phyloP scores from a whole-genome alignment of 495 filamentous ascomycete genomes.

The Xylaria curta region DNA sequence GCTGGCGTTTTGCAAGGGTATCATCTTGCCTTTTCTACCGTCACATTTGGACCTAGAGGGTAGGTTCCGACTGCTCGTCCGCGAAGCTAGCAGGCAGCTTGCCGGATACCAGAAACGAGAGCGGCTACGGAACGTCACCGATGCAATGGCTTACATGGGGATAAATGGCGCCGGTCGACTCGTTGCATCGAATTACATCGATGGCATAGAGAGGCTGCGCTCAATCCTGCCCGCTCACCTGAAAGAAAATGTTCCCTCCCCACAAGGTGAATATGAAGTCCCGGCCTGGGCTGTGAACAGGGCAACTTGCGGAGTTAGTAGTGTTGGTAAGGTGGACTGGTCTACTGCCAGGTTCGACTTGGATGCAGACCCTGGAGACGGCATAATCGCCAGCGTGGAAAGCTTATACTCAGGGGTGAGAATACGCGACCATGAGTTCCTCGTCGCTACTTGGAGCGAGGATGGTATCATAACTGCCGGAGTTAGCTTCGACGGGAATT shows the following conservation, averaged over 20 bases:
- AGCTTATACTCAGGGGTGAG: conserved; percentile 1
- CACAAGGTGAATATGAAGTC: conserved; percentile 13
- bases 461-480: conserved; percentile 20
- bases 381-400: conserved; percentile 18
- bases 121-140: not conserved
- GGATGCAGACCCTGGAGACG: conserved; percentile 20
- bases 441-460: conserved; percentile 18
- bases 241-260: conserved; percentile 11
- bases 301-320: conserved; percentile 18
- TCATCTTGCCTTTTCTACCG: conserved; percentile 22
- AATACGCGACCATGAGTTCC: conserved; percentile 20
- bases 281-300: not conserved
- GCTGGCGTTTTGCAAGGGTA: conserved; percentile 19
- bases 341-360: conserved; percentile 14
- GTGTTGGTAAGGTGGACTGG: conserved; percentile 18
- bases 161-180: conserved; percentile 21
- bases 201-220: conserved; percentile 25
- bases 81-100: conserved; percentile 24
- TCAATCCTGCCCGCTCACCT: conserved; percentile 7
- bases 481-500: conserved; percentile 26
- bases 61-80: conserved; percentile 22
- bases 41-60: conserved; percentile 23
- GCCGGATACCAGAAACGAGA: conserved; percentile 24
- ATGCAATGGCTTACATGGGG: conserved; percentile 21
- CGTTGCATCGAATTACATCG: conserved; percentile 27